Evolutionary conservation across 192 early-diverging fungal species (phyloP).

Genomic region (Phycomyces nitens): DNA sequence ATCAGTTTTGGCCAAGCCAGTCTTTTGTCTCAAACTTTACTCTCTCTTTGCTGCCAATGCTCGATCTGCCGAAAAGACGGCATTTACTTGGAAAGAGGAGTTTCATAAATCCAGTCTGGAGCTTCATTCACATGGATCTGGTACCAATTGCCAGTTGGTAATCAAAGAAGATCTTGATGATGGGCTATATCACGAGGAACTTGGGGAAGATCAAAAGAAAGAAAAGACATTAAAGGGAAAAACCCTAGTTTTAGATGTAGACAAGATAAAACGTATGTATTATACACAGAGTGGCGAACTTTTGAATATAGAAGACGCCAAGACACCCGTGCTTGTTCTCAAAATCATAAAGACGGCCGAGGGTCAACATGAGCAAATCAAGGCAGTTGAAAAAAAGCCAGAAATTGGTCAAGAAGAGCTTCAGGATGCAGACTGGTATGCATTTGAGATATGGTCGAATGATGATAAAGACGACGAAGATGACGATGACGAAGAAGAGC

Average conservation of each 20-base stretch:
- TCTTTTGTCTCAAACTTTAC: conserved; percentile 58
- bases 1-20: conserved; percentile 36
- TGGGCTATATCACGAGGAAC: conserved; percentile 71
- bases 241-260: conserved; percentile 38
- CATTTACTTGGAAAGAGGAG: conserved; percentile 85
- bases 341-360: conserved; percentile 41
- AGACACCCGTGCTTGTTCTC: conserved; percentile 65
- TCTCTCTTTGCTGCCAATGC: conserved; percentile 66
- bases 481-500: conserved; percentile 22
- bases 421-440: conserved; percentile 28
- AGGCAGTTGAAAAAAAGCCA: conserved; percentile 11
- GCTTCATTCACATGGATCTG: conserved; percentile 3
- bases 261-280: conserved; percentile 53
- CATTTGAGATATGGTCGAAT: conserved; percentile 30
- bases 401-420: conserved; percentile 27
- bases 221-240: conserved; percentile 24
- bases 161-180: conserved; percentile 69
- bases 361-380: not conserved
- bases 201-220: conserved; percentile 20
- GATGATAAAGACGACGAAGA: conserved; percentile 13
- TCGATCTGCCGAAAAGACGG: conserved; percentile 48
- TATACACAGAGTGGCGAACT: conserved; percentile 72
- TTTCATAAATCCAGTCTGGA: conserved; percentile 49
- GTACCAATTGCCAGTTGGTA: conserved; percentile 52
- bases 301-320: conserved; percentile 73